A percentile compares a stretch with the other conserved stretches of the same genome.
phyloP scores from a whole-genome alignment of 2,329 filamentous ascomycete species.

The Exophiala spinifera region DNA sequence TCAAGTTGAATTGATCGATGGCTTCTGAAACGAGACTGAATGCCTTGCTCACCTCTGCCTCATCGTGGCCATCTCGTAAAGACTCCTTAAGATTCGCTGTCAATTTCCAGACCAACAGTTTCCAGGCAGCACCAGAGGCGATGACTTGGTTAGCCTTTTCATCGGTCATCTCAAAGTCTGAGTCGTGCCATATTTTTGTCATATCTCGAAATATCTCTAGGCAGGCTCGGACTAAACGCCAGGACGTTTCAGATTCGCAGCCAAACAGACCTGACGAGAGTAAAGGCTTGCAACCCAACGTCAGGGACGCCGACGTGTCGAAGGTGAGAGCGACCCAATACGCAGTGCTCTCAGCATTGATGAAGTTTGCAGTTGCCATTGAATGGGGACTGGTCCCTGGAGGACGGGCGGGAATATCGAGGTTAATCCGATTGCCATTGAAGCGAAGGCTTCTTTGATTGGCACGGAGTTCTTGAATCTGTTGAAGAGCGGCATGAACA shows the following conservation, averaged over 20 bases:
- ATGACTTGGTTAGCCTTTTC: conserved; percentile 34
- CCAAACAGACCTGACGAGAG: conserved; percentile 40
- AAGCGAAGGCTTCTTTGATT: conserved; percentile 42
- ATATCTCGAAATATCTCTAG: conserved; percentile 32
- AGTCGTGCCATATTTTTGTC: conserved; percentile 29
- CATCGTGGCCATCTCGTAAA: conserved; percentile 33
- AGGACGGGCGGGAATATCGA: conserved; percentile 8
- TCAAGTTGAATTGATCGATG: conserved; percentile 32
- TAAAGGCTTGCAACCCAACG: conserved; percentile 39
- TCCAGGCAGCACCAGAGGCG: conserved; percentile 31
- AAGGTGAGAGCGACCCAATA: conserved; percentile 46
- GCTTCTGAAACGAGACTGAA: conserved; percentile 31
- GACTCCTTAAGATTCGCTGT: conserved; percentile 34
- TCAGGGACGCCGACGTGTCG: conserved; percentile 43
- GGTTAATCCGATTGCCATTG: conserved; percentile 35
- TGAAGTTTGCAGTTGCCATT: conserved; percentile 35
- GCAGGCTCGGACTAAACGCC: conserved; percentile 32
- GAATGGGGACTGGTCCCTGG: conserved; percentile 25
- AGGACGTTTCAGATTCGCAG: conserved; percentile 31
- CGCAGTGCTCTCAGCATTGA: conserved; percentile 40
- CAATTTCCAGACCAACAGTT: conserved; percentile 33
- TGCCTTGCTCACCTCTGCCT: conserved; percentile 30
- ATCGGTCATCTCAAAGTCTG: conserved; percentile 30
- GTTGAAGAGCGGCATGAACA: conserved; percentile 42
- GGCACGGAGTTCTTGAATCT: conserved; percentile 41